Evolutionary conservation across 2,329 filamentous ascomycete species (phyloP), one percentile per base, ranked within the genome.

Genomic region (Ceratocystis smalleyi): DNA sequence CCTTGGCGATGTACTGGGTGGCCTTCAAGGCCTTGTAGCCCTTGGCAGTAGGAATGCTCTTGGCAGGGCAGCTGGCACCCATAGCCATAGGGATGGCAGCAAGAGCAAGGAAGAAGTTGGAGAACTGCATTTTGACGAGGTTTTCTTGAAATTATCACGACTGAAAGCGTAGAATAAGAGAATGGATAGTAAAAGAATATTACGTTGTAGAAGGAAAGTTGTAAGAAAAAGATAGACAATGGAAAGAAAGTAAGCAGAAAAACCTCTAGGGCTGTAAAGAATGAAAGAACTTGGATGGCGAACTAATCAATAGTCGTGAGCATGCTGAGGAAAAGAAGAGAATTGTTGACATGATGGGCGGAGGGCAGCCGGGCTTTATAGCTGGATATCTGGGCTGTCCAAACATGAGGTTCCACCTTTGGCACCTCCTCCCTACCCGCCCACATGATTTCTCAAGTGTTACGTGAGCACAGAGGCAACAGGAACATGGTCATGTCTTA

Each of bases 51-150:
- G 62, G 62, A 3, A 63, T 5, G 1, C 2, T n/a, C 35, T 32
- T 27, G 27, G 70, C 70, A 68, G 67, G 69, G 49, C 62, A 63
- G 43, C 5, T 22, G 4, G 32, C 22, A 12, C 22, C 62, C 51
- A 63, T 45, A 19, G 27, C 62, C 15, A 32, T 59, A 17, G 62
- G 62, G 2, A 63, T 51, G 47, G 47, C 47, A 24, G 47, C 47
- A 24, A 51, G 24, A 30, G 61, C 45, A 43, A 43, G 49, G 35
- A 63, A 43, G 32, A 63, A 24, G 35, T 51, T 59, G 45, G 47
- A 57, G 62, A 63, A 63, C 19, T 43, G 51, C 49, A 63, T 63
- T 19, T 57, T 57, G 49, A n/a, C 24, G 3, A 27, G 40, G 1
- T 30, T 15, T 35, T 57, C 17, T n/a, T n/a, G 7, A 19, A 24